A percentile compares a stretch with the other conserved stretches of the same genome.
phyloP scores from a whole-genome alignment of 2,329 filamentous ascomycete species.

The Coniochaeta prunicola region DNA sequence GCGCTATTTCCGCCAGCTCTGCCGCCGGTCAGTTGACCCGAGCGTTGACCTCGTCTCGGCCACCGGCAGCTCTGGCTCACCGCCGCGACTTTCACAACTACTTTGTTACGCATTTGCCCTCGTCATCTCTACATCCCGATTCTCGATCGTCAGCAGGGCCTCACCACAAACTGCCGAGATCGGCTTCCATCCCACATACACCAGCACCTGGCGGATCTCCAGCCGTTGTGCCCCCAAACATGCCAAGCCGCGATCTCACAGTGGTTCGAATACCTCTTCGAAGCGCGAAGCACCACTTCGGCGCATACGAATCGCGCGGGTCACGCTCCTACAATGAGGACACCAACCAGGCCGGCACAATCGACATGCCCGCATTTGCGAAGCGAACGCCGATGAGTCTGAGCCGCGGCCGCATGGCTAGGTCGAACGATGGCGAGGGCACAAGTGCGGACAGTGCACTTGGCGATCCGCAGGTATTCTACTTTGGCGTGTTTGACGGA shows the following conservation, averaged over 20 bases:
- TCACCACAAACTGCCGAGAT: slow-evolving; percentile 80
- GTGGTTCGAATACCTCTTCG: slow-evolving; percentile 91
- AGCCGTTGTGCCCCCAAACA: slow-evolving; percentile 50
- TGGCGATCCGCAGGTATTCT: slow-evolving; percentile 94
- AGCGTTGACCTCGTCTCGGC: not conserved
- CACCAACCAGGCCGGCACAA: slow-evolving; percentile 85
- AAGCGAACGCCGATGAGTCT: slow-evolving; percentile 66
- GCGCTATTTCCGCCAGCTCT: not conserved
- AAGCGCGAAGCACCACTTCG: slow-evolving; percentile 94
- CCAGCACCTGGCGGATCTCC: slow-evolving; percentile 46
- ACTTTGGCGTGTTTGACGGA: slow-evolving; percentile 94
- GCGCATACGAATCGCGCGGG: slow-evolving; percentile 70
- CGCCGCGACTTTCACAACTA: slow-evolving; percentile 78
- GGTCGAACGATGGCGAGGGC: slow-evolving; percentile 44
- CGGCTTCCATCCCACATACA: slow-evolving; percentile 74
- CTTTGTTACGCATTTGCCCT: slow-evolving; percentile 93
- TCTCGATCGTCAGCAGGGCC: slow-evolving; percentile 55
- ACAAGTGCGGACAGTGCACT: slow-evolving; percentile 68
- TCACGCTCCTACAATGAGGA: slow-evolving; percentile 90
- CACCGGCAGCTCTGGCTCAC: slow-evolving; percentile 5
- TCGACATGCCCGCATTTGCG: slow-evolving; percentile 89
- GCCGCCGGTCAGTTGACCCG: not conserved
- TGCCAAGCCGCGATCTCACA: slow-evolving; percentile 68
- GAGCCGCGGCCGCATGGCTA: slow-evolving; percentile 34
- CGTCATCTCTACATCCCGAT: slow-evolving; percentile 87